These are phyloP conservation scores for Adiantum capillusveneris DNA, from an alignment of 75 land plant species.

Conservation along the genomic window DNA sequence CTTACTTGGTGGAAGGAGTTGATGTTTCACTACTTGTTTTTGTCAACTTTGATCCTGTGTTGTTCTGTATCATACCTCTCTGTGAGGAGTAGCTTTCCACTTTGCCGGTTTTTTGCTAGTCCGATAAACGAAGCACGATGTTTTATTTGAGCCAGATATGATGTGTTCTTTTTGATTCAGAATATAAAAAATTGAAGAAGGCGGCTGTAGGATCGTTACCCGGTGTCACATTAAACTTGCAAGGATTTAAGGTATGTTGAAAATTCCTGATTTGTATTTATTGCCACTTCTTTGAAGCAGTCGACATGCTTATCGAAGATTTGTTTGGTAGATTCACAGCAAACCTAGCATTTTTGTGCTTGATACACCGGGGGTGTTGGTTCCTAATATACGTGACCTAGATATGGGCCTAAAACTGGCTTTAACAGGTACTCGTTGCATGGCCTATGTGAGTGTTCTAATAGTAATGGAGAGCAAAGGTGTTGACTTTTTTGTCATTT, in stretches of 20 bases:
- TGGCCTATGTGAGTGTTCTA: neutral
- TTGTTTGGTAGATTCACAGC: conserved; percentile 47
- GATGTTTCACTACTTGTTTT: too few relatives aligned
- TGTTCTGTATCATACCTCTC: too few relatives aligned
- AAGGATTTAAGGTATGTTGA: conserved; percentile 82
- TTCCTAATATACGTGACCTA: conserved; percentile 40
- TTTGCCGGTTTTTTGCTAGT: too few relatives aligned
- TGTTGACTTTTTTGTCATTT: neutral
- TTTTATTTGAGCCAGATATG: too few relatives aligned
- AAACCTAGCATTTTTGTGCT: conserved; percentile 72
- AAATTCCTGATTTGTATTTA: too few relatives aligned
- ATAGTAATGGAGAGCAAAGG: neutral
- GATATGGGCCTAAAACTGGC: conserved; percentile 56
- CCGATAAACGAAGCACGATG: too few relatives aligned
- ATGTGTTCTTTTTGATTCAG: too few relatives aligned
- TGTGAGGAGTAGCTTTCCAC: too few relatives aligned
- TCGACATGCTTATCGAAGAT: neutral
- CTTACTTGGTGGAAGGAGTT: too few relatives aligned
- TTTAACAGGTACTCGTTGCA: conserved; percentile 50
- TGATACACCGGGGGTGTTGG: conserved; percentile 86
- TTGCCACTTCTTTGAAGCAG: neutral
- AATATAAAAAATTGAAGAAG: too few relatives aligned
- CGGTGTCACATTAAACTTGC: conserved; percentile 87
- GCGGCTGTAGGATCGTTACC: conserved; percentile 92
- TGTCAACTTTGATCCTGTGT: too few relatives aligned